Base-by-base conservation (phyloP, 2,329 filamentous ascomycete genomes). In the Ophiostoma ips region DNA sequence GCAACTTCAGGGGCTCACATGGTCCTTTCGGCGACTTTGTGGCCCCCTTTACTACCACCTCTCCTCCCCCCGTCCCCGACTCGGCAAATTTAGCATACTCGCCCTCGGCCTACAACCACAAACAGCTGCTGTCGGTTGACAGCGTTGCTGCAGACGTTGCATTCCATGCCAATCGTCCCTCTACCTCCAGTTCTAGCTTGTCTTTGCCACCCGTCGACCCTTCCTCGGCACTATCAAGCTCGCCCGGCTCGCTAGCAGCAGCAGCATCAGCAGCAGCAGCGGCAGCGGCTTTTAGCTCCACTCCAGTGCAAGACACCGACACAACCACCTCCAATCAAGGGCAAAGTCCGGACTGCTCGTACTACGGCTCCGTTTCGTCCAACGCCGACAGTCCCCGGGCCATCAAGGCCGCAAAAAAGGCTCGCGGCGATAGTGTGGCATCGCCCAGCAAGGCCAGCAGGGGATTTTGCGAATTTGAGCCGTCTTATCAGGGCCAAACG, bases 141-240 rank as follows among this genome's bases (percentile, higher is more conserved):
- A 68, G 67, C 52, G 61, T 75, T 54, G 68, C 70, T 45, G 65
- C 64, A 52, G 72, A 76, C 55, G 70, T 76, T 56, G 69, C 46
- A 19, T n/a, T 28, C 19, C 77, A 58, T 75, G 75, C 40, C 35
- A 41, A 41, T 15, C 49, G 13, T 36, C 49, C 37, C 28, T 44
- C 30, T 18, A 40, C 48, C 13, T 67, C 73, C 40, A 70, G 71
- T 57, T 66, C 69, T 15, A 73, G 67, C 58, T 63, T 76, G 49
- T 68, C 71, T 50, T 63, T 82, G 50, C 75, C 78, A 52, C 73
- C 77, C 31, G 76, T 81, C 59, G 75, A 80, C 57, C 73, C 74
- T 33, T 72, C 77, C 55, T 70, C 70, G 59, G 71, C 73, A 57
- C 63, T 83, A 40, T 69, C 70, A 13, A 82, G 79, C 15, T 81